Percentiles rank a stretch among this genome's conserved stretches.
Evolutionary conservation across 2,329 filamentous ascomycete genomes (phyloP).

Genomic region (Talaromyces sp.): DNA sequence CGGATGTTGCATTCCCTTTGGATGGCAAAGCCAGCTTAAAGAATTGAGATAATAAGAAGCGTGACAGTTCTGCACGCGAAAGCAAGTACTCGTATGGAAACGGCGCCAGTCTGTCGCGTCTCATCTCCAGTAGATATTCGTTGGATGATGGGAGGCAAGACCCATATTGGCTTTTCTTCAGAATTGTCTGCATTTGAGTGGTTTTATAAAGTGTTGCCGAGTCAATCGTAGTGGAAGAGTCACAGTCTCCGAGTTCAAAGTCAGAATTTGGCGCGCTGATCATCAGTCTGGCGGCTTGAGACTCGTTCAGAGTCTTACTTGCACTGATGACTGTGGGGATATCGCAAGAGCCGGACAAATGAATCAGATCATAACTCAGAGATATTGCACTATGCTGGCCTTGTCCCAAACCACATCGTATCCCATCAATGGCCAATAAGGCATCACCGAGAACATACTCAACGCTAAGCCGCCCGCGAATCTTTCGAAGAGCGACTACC

Average conservation of each 20-base stretch:
- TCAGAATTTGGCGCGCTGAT: slow-evolving; percentile 4
- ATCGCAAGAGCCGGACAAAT: slow-evolving; percentile 11
- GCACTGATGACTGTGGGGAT: slow-evolving; percentile 10
- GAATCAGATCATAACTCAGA: slow-evolving; percentile 15
- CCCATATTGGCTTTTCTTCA: background rate
- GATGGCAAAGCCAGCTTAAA: slow-evolving; percentile 12
- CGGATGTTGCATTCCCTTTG: background rate
- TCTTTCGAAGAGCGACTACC: slow-evolving; percentile 17
- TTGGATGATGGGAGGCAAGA: background rate
- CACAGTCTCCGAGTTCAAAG: background rate
- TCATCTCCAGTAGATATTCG: slow-evolving; percentile 13
- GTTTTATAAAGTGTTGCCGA: slow-evolving; percentile 10
- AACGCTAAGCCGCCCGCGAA: slow-evolving; percentile 15
- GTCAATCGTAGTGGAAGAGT: slow-evolving; percentile 3
- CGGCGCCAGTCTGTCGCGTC: slow-evolving; percentile 2
- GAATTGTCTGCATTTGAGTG: slow-evolving; percentile 12
- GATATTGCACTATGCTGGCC: background rate
- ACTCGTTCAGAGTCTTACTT: slow-evolving; percentile 13
- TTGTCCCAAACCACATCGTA: background rate
- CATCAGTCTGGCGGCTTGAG: slow-evolving; percentile 11
- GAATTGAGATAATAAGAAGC: slow-evolving; percentile 16
- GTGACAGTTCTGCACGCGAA: slow-evolving; percentile 16
- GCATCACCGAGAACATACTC: slow-evolving; percentile 12
- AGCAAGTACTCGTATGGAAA: slow-evolving; percentile 17
- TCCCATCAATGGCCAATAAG: slow-evolving; percentile 11